Evolutionary conservation across 352 stramenopile species (phyloP), one percentile per base, ranked within the genome.

Genomic region (Pythium monospermum): DNA sequence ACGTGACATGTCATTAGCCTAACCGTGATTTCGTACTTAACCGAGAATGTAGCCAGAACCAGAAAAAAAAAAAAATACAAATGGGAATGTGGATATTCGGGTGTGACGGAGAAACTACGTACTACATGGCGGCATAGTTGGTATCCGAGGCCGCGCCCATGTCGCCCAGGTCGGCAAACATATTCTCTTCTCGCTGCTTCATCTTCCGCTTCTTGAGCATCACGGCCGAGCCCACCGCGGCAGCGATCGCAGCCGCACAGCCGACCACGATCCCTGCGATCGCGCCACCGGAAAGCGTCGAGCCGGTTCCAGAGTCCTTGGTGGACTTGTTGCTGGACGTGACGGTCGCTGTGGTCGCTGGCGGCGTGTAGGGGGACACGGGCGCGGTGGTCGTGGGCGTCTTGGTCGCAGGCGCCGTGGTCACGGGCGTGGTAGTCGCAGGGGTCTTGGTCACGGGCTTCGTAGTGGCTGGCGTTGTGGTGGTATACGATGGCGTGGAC

Each of bases 61-160:
- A n/a, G n/a, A n/a, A n/a, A n/a, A n/a, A n/a, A n/a, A n/a, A n/a
- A n/a, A n/a, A n/a, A n/a, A n/a, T n/a, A n/a, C n/a, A n/a, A n/a
- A n/a, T n/a, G n/a, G n/a, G n/a, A n/a, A n/a, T n/a, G n/a, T n/a
- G n/a, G n/a, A n/a, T n/a, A n/a, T n/a, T n/a, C n/a, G n/a, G n/a
- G n/a, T n/a, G n/a, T n/a, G n/a, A n/a, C n/a, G n/a, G n/a, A n/a
- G n/a, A n/a, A n/a, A n/a, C n/a, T n/a, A n/a, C n/a, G n/a, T n/a
- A n/a, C 28, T 58, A 79, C 69, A 79, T 79, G 15, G 69, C 69
- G 30, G 69, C 69, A 33, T 79, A 79, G 54, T 76, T 60, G 25
- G 62, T 66, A 27, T 61, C 69, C 16, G 70, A 64, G 7, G 43
- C 40, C 10, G 46, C 40, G 37, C 69, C 59, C 15, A 74, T 63